Percentiles rank a stretch among this genome's conserved stretches.
Conservation (phyloP, 192 early-diverging fungal species). For the Gaertneriomyces semiglobifer region DNA sequence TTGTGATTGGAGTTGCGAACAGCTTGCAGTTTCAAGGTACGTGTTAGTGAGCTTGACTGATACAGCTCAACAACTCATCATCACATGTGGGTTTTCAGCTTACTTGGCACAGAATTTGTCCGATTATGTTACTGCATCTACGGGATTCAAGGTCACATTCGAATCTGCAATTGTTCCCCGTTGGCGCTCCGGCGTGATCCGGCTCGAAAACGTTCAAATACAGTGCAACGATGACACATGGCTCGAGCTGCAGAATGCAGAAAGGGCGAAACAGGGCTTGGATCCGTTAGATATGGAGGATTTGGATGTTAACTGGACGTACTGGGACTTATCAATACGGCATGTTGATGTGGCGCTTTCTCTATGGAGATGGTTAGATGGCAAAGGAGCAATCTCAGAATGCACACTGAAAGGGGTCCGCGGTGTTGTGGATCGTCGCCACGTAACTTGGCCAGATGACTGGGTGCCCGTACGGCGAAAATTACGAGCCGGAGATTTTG, state of each 20-base stretch:
- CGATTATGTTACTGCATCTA: slow-evolving; percentile 71
- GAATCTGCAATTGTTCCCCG: slow-evolving; percentile 89
- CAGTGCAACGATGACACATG: slow-evolving; percentile 44
- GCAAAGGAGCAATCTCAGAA: slow-evolving; percentile 64
- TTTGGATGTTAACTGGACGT: slow-evolving; percentile 77
- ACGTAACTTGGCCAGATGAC: slow-evolving; percentile 72
- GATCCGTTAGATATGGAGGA: slow-evolving; percentile 23
- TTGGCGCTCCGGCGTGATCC: slow-evolving; percentile 86
- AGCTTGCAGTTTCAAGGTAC: slow-evolving; percentile 76
- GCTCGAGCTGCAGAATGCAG: slow-evolving; percentile 30
- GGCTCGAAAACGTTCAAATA: slow-evolving; percentile 76
- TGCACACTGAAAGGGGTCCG: slow-evolving; percentile 82
- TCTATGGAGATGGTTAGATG: slow-evolving; percentile 87
- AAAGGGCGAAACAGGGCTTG: slow-evolving; percentile 13
- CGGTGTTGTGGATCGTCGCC: slow-evolving; percentile 80
- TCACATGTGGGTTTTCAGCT: slow-evolving; percentile 39
- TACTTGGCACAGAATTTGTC: slow-evolving; percentile 76
- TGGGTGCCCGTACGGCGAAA: slow-evolving; percentile 58
- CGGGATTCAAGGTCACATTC: slow-evolving; percentile 80
- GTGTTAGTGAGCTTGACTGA: neutral
- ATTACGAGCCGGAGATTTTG: slow-evolving; percentile 76
- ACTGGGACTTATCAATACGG: slow-evolving; percentile 80
- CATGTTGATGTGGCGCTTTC: slow-evolving; percentile 79
- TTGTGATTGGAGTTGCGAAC: slow-evolving; percentile 76
- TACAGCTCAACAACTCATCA: slow-evolving; percentile 9